These are phyloP conservation scores for Phytophthora podocarpi DNA, from an alignment of 352 stramenopile species.

Conservation along the genomic window DNA sequence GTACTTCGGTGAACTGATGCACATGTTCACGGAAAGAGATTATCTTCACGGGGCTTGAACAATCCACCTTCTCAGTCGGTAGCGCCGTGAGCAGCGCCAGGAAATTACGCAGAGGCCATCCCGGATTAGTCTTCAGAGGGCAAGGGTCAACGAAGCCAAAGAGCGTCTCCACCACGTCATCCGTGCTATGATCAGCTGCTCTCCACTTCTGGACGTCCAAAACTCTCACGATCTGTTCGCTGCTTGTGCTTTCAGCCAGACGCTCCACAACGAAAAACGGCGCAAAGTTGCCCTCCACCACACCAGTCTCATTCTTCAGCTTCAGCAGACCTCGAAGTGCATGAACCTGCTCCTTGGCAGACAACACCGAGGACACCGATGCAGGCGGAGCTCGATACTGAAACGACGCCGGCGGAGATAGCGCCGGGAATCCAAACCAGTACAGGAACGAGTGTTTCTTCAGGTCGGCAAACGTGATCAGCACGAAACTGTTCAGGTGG, in stretches of 20 bases:
- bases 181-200: background rate
- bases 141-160: slow-evolving; percentile 92
- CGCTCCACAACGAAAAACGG: slow-evolving; percentile 79
- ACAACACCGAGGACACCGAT: slow-evolving; percentile 41
- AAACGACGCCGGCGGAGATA: slow-evolving; percentile 52
- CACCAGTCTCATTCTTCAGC: slow-evolving; percentile 22
- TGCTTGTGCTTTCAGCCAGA: slow-evolving; percentile 1
- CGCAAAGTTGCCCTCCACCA: slow-evolving; percentile 44
- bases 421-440: slow-evolving; percentile 92
- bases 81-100: slow-evolving; percentile 62
- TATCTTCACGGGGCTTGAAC: slow-evolving; percentile 42
- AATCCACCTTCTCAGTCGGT: slow-evolving; percentile 37
- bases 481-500: slow-evolving; percentile 83
- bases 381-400: slow-evolving; percentile 32
- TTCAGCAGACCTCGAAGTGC: slow-evolving; percentile 48
- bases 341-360: slow-evolving; percentile 41
- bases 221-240: slow-evolving; percentile 33
- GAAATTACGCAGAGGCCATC: slow-evolving; percentile 92
- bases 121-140: slow-evolving; percentile 69
- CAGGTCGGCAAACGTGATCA: slow-evolving; percentile 92
- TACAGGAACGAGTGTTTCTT: slow-evolving; percentile 95
- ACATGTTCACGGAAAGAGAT: slow-evolving; percentile 80
- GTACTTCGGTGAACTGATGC: slow-evolving; percentile 47
- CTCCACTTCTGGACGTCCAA: slow-evolving; percentile 40
- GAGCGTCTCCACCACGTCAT: slow-evolving; percentile 38